Base-by-base conservation (phyloP, 768 basidiomycete species). In the Auriculariales sp. region DNA sequence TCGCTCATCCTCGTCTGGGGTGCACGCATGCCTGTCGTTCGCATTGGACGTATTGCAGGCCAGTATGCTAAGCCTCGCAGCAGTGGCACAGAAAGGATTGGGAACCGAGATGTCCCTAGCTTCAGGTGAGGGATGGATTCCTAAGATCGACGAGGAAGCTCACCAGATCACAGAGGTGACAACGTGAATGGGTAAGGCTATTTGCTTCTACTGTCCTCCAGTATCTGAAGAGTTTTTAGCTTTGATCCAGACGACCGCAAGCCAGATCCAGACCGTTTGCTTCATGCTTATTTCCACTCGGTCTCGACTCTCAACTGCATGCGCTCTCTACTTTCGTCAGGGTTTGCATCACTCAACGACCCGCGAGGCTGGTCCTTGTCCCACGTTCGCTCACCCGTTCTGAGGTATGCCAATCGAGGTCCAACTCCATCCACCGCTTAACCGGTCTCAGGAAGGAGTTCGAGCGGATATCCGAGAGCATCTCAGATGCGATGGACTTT, bases 221-320 rank as follows among this genome's bases (percentile, higher is more conserved):
- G 49, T 28, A 45, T 48, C 53, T 36, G 28, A 22, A 29, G 27
- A 15, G 9, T 19, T 1, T 47, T 32, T 57, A 83, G 83, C 4
- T 67, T 88, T 25, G 76, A 83, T 51, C 74, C 75, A 2, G 71
- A 79, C 48, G 87, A 94, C 55, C 81, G 95, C 34, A 81, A 71
- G 0, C 92, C 95, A 2, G 85, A 98, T 61, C 94, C 95, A 0
- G 81, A 91, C 53, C 77, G 95, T 17, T 69, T 99, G 7, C 68
- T 98, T 10, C 92, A 88, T 54, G 92, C 94, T 2, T 98, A 98
- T 72, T 97, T 97, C 68, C 83, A 98, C 67, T 97, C 94, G 0
- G 75, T 90, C 0, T 75, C 92, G 6, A 98, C 95, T 0, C 72
- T 97, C 34, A 99, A 99, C 67, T 81, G 93, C 65, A 73, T 97